phyloP scores from a whole-genome alignment of 2,329 filamentous ascomycete species.

The Xylaria sp. region DNA sequence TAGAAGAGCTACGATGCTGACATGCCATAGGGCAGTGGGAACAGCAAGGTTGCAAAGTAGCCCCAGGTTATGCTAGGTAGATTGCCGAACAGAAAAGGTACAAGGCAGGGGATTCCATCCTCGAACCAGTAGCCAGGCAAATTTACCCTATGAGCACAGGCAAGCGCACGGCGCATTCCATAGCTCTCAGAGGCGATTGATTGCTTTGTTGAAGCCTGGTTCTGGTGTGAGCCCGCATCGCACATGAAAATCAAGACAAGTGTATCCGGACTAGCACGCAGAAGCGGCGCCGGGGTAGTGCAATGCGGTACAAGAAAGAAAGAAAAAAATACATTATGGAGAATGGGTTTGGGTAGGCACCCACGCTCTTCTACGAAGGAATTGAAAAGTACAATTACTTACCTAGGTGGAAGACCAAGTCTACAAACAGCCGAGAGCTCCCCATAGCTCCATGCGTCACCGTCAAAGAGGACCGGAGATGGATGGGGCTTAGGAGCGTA shows the following conservation, averaged over 20 bases:
- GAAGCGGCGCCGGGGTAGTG: conserved; percentile 27
- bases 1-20: conserved; percentile 49
- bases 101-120: conserved; percentile 44
- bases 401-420: conserved; percentile 17
- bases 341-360: conserved; percentile 25
- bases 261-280: conserved; percentile 15
- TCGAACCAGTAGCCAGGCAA: conserved; percentile 43
- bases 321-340: conserved; percentile 12
- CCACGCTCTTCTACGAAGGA: conserved; percentile 26
- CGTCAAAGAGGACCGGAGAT: conserved; percentile 19
- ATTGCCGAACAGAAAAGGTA: conserved; percentile 48
- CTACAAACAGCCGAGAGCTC: conserved; percentile 26
- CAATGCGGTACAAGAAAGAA: conserved; percentile 24
- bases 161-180: conserved; percentile 31
- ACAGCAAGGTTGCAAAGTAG: conserved; percentile 49
- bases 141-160: conserved; percentile 35
- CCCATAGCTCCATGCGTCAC: conserved; percentile 27
- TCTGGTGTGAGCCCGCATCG: conserved; percentile 28
- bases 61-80: conserved; percentile 49
- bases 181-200: conserved; percentile 24
- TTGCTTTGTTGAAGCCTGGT: conserved; percentile 26
- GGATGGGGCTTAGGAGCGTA: conserved; percentile 23
- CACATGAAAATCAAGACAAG: conserved; percentile 16
- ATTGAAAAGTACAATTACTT: conserved; percentile 23
- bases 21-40: conserved; percentile 51